These are phyloP conservation scores for Fusarium phyllophilum DNA, from an alignment of 2,329 filamentous ascomycete genomes.

Conservation along the genomic window DNA sequence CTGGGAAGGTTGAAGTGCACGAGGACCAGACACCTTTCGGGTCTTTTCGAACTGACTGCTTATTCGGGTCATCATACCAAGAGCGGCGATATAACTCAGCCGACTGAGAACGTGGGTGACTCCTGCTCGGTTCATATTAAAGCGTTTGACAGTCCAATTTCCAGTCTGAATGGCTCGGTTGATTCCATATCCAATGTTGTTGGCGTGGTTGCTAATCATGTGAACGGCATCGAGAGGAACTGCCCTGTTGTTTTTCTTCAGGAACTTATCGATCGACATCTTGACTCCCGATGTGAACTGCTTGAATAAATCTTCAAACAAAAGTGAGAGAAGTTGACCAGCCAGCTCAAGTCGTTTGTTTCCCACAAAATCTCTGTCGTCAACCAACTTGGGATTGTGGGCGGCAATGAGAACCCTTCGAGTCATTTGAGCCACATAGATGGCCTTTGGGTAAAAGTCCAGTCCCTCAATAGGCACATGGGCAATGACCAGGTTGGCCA, in stretches of 20 bases:
- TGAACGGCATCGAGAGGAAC: conserved; percentile 88
- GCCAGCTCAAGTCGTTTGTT: conserved; percentile 97
- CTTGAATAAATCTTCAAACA: conserved; percentile 99
- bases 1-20: conserved; percentile 95
- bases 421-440: conserved; percentile 97
- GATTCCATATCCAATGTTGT: conserved; percentile 90
- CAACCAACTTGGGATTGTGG: conserved; percentile 87
- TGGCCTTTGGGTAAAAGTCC: conserved; percentile 95
- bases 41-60: conserved; percentile 99
- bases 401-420: conserved; percentile 95
- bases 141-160: conserved; percentile 97
- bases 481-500: conserved; percentile 92
- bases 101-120: conserved; percentile 96
- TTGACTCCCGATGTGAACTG: conserved; percentile 91
- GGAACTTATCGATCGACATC: conserved; percentile 91
- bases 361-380: conserved; percentile 96
- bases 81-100: conserved; percentile 93
- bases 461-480: conserved; percentile 92
- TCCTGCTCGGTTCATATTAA: conserved; percentile 97
- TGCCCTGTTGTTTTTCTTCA: conserved; percentile 92
- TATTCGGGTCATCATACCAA: conserved; percentile 99
- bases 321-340: conserved; percentile 88
- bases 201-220: conserved; percentile 85
- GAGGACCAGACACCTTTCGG: conserved; percentile 92
- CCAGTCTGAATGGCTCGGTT: conserved; percentile 96